Base-by-base conservation (phyloP, 306 rosid species). In the Casuarina cunninghamiana region DNA sequence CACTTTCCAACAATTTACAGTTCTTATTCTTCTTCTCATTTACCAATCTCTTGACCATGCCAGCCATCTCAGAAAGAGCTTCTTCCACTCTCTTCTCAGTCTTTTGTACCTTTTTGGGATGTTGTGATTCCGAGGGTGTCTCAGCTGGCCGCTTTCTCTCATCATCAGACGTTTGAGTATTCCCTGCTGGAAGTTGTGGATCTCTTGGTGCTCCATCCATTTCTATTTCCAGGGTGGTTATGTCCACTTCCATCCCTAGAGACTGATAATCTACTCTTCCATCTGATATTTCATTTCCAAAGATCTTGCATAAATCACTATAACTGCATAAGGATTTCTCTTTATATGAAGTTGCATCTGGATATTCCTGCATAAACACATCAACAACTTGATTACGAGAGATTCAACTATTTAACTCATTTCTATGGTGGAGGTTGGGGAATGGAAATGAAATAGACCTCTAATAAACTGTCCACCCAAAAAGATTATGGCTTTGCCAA, bases 1-100 rank as follows among this genome's bases (percentile, higher is more conserved):
- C 97, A 74, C 82, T 73, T 78, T 83, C 93, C 19, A 87, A 74
- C 43, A 85, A 67, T 71, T 69, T 67, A 41, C 61, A 72, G 43
- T 72, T 80, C 71, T 44, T 79, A 53, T 75, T 70, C 69, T 85
- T 89, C 19, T 71, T 71, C 77, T 80, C 80, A 54, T 76, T 70
- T 72, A 81, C 78, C 86, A 91, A 58, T 45, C 82, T 81, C 32
- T 84, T 83, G n/a, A 91, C 94, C 5, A 83, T 83, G 57, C 82
- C 86, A 1, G 84, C 94, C 91, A 85, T 91, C 78, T 85, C 87
- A 3, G 91, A 80, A 7, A 89, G 79, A 62, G 91, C 85, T 78
- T 84, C 82, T 53, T 83, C 84, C 82, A 84, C 67, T 80, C 75
- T 67, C 74, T 78, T 72, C 19, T 73, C 79, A 71, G 79, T 87